Evolutionary conservation across 805 yeast genomes (phyloP).

Genomic region (Candida ficus): DNA sequence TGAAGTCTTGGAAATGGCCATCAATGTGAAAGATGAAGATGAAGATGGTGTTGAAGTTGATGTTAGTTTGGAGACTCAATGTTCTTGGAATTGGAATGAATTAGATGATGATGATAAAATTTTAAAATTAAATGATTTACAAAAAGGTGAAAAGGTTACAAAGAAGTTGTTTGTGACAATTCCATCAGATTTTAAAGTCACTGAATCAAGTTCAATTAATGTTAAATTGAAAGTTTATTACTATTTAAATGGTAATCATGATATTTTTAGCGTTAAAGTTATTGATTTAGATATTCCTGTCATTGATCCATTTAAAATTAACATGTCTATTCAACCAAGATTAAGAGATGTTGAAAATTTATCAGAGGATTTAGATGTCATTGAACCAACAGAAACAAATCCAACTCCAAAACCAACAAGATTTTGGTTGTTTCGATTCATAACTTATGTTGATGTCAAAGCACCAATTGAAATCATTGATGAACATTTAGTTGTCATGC

Average conservation of each 20-base stretch:
- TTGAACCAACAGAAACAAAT: not conserved
- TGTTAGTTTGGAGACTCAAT: no score
- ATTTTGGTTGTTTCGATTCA: slow-evolving; percentile 29
- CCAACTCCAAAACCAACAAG: slow-evolving; percentile 29
- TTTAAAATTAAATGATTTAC: not conserved
- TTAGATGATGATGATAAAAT: slow-evolving; percentile 9
- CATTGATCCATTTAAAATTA: slow-evolving; percentile 26
- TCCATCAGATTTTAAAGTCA: slow-evolving; percentile 8
- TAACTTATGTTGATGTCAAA: slow-evolving; percentile 21
- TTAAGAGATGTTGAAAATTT: slow-evolving; percentile 15
- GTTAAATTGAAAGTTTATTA: slow-evolving; percentile 22
- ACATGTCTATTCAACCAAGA: slow-evolving; percentile 29
- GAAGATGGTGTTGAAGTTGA: slow-evolving; percentile 23
- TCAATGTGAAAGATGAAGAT: slow-evolving; percentile 29
- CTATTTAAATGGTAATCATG: slow-evolving; percentile 26
- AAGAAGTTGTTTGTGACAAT: slow-evolving; percentile 2
- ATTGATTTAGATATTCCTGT: slow-evolving; percentile 24
- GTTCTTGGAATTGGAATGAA: slow-evolving; percentile 7
- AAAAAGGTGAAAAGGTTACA: slow-evolving; percentile 2
- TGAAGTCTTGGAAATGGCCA: slow-evolving; percentile 23
- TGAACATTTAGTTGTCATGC: slow-evolving; percentile 20
- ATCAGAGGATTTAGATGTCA: not conserved
- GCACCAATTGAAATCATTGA: slow-evolving; percentile 31
- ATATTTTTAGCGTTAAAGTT: slow-evolving; percentile 25
- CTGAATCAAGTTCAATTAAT: no score